Conservation (phyloP, 2,329 filamentous ascomycete species). For the Aspergillus tamarii region DNA sequence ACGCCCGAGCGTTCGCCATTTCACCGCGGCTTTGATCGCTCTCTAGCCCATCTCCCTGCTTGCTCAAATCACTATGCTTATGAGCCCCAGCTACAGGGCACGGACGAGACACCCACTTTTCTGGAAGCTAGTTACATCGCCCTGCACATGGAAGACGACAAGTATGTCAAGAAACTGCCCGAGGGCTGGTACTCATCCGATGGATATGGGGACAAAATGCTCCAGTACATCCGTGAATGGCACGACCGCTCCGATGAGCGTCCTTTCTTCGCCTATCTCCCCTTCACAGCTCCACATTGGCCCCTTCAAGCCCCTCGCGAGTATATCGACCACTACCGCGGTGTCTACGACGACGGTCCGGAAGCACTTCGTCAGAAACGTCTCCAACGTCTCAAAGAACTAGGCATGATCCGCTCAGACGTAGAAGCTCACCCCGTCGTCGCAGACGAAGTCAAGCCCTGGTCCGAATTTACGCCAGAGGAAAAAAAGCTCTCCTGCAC, state of each 20-base stretch:
- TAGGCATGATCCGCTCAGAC: constrained; percentile 58
- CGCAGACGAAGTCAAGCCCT: constrained; percentile 49
- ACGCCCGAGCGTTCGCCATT: constrained; percentile 60
- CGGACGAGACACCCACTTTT: constrained; percentile 46
- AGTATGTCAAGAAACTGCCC: constrained; percentile 51
- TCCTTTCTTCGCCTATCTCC: constrained; percentile 64
- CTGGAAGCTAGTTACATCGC: constrained; percentile 48
- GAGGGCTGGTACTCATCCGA: constrained; percentile 60
- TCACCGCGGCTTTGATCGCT: constrained; percentile 61
- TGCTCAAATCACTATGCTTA: constrained; percentile 63
- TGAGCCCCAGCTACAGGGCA: constrained; percentile 48
- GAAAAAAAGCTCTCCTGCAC: constrained; percentile 47
- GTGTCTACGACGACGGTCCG: constrained; percentile 64
- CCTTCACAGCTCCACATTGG: constrained; percentile 67
- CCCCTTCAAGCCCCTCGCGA: constrained; percentile 62
- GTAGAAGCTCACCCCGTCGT: constrained; percentile 44
- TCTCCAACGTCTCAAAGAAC: constrained; percentile 58
- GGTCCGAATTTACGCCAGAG: constrained; percentile 39
- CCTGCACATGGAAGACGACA: constrained; percentile 50
- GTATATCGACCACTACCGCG: constrained; percentile 60
- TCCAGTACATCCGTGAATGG: constrained; percentile 56
- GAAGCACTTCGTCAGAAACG: constrained; percentile 58
- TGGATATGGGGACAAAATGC: constrained; percentile 56
- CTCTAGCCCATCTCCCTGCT: constrained; percentile 63
- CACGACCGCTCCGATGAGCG: constrained; percentile 41